Evolutionary conservation across 371 early-diverging fungal species (phyloP), one percentile per base, ranked within the genome.

Genomic region (Zopfochytrium polystomum): DNA sequence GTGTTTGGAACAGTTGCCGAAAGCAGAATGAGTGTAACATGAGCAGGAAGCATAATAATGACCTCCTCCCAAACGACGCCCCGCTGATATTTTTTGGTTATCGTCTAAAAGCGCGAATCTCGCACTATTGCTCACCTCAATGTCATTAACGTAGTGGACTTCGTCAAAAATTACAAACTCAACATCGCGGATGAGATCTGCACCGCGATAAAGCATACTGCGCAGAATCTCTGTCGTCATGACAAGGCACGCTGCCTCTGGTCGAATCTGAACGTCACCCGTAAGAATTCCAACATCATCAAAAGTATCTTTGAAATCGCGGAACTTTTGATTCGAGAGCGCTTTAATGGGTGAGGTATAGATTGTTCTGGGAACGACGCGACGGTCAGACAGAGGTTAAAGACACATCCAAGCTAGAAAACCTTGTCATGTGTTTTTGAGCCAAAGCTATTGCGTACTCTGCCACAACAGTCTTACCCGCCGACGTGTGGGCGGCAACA

Each of bases 21-120:
- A 23, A 99, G 81, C 43, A 99, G 71, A 57, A 99, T 92, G 18
- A 99, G 76, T 15, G 82, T 93, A 3, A 96, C 89, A 71, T 96
- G 96, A 0, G 89, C 84, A 2, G 96, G 99, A 3, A 99, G 79
- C 97, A 99, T 95, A 66, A 99, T 99, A 57, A 99, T 96, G n/a
- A 96, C 96, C 75, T 99, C 99, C 77, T 99, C 99, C 99, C 99
- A 99, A 6, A 99, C 99, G 2, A 99, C 98, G 55, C 99, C 99
- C 64, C 99, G 86, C 85, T 92, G 63, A 43, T 50, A 18, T 58
- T 34, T 2, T 44, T 42, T 11, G 18, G 45, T 31, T 22, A 55
- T 53, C 32, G 52, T 15, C 23, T 26, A 23, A 22, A 61, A 9
- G 22, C 25, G 26, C 3, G 22, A 25, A 52, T 20, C 15, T 51